Percentiles rank a stretch among this genome's conserved stretches.
Evolutionary conservation across 192 early-diverging fungal genomes (phyloP).

Genomic region (Umbelopsis vinacea): DNA sequence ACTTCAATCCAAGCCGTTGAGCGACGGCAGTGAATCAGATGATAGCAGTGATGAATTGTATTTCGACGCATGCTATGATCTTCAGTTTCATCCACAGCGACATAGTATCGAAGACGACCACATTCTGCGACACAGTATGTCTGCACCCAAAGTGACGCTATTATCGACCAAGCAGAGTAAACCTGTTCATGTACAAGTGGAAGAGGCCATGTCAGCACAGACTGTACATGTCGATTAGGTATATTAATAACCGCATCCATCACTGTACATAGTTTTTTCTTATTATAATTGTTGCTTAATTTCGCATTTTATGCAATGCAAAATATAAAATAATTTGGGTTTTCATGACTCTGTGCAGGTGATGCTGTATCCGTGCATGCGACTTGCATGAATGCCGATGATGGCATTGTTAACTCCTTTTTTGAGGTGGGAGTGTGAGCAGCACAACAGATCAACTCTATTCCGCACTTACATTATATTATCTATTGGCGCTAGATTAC

Average conservation of each 20-base stretch:
- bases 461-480: no score
- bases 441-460: no score
- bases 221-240: neutral
- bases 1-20: neutral
- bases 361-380: no score
- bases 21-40: neutral
- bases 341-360: no score
- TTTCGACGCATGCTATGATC: neutral
- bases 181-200: conserved; percentile 3
- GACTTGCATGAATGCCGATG: no score
- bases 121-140: neutral
- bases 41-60: neutral
- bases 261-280: no score
- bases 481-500: no score
- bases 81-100: neutral
- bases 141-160: neutral
- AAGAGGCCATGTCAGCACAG: neutral
- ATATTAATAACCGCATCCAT: neutral
- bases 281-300: no score
- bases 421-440: no score
- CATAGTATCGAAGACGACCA: neutral
- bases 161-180: neutral
- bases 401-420: no score
- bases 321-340: no score
- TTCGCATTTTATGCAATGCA: no score